These are phyloP conservation scores for Cenococcum geophilum DNA, from an alignment of 495 filamentous ascomycete species.

Conservation along the genomic window DNA sequence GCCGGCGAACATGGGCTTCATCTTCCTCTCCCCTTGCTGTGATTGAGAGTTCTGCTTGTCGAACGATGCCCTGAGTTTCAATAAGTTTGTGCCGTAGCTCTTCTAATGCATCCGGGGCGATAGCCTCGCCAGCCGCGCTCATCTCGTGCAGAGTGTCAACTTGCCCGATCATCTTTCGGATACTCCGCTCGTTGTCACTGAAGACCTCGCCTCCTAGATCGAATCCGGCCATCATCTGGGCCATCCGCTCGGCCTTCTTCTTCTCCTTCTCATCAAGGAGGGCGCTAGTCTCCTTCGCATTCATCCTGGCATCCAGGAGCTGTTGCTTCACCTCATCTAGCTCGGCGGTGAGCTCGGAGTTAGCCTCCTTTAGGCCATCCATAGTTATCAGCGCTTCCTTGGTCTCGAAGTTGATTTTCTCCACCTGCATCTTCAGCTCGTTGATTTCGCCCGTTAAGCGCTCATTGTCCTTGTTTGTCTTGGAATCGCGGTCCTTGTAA, in stretches of 20 bases:
- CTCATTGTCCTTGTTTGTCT: slow-evolving; percentile 81
- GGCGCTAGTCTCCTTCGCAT: slow-evolving; percentile 82
- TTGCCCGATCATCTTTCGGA: slow-evolving; percentile 73
- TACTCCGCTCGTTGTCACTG: slow-evolving; percentile 79
- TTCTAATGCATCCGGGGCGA: slow-evolving; percentile 74
- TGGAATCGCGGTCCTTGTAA: slow-evolving; percentile 74
- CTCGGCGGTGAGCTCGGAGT: slow-evolving; percentile 82
- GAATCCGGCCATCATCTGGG: slow-evolving; percentile 99
- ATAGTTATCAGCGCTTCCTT: slow-evolving; percentile 97
- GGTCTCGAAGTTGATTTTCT: slow-evolving; percentile 89
- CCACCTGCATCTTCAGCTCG: slow-evolving; percentile 89
- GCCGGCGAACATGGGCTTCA: slow-evolving; percentile 57
- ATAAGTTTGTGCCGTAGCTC: slow-evolving; percentile 69
- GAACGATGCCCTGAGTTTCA: slow-evolving; percentile 85
- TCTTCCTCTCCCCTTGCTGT: slow-evolving; percentile 58
- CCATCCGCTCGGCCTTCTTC: slow-evolving; percentile 98
- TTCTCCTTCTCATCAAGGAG: slow-evolving; percentile 93
- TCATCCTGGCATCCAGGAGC: slow-evolving; percentile 91
- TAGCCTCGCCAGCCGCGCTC: slow-evolving; percentile 65
- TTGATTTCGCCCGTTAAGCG: slow-evolving; percentile 75
- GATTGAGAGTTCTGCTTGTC: slow-evolving; percentile 82
- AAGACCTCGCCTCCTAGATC: slow-evolving; percentile 86
- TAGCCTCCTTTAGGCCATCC: slow-evolving; percentile 94
- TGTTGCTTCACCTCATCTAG: slow-evolving; percentile 96
- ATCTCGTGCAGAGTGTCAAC: slow-evolving; percentile 73